phyloP scores from a whole-genome alignment of 768 basidiomycete species.

The Termitomyces sp. region DNA sequence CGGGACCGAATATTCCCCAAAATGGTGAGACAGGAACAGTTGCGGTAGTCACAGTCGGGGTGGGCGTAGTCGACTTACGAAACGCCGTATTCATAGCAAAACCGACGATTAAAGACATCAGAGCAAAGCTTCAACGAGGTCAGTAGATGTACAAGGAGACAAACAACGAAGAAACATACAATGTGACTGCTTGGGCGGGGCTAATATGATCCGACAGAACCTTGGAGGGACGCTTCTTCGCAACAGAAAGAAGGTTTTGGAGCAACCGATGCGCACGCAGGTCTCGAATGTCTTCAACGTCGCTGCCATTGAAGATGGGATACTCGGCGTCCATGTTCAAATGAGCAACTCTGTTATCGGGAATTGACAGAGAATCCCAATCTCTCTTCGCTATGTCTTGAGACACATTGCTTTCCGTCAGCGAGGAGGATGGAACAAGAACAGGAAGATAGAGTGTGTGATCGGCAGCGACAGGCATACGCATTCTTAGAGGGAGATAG shows the following conservation, averaged over 20 bases:
- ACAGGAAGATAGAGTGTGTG: conserved; percentile 60
- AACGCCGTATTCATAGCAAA: conserved; percentile 52
- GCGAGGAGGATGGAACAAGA: conserved; percentile 28
- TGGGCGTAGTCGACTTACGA: conserved; percentile 24
- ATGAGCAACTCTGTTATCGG: conserved; percentile 35
- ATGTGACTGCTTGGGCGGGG: conserved; percentile 56
- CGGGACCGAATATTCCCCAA: conserved; percentile 40
- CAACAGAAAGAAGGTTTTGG: conserved; percentile 36
- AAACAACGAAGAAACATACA: conserved; percentile 43
- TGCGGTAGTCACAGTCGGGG: conserved; percentile 29
- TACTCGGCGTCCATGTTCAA: conserved; percentile 30
- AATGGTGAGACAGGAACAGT: conserved; percentile 23
- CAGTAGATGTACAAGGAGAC: conserved; percentile 5
- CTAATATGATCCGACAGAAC: conserved; percentile 39
- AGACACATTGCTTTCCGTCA: conserved; percentile 13
- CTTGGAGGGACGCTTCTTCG: conserved; percentile 34
- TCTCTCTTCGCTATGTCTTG: conserved; percentile 32
- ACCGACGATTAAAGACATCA: conserved; percentile 67
- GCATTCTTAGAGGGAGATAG: conserved; percentile 52
- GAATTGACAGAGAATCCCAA: conserved; percentile 43
- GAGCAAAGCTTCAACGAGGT: conserved; percentile 48
- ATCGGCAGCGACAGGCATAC: conserved; percentile 23
- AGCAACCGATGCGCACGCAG: conserved; percentile 41
- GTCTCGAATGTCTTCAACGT: conserved; percentile 39
- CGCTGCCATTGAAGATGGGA: conserved; percentile 43